These are phyloP conservation scores for Diaporthe sp. DNA, from an alignment of 2,329 filamentous ascomycete genomes.

Conservation along the genomic window DNA sequence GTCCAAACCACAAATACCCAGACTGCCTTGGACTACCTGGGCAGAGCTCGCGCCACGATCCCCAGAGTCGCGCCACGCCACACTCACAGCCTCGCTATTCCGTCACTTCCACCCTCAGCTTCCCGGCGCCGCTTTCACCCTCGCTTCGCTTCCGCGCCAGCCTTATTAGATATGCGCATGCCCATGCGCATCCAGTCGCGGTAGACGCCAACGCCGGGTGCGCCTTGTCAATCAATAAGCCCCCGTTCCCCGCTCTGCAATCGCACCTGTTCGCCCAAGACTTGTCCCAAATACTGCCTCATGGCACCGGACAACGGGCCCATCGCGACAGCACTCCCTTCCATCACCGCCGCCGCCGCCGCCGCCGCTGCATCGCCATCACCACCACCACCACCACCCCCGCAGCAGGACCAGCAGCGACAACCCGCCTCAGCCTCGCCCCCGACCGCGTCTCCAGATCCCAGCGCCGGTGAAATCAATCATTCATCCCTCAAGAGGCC, in stretches of 20 bases:
- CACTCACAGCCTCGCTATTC: conserved; percentile 42
- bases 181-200: conserved; percentile 38
- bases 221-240: conserved; percentile 15
- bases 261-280: conserved; percentile 5
- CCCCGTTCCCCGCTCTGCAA: neutral
- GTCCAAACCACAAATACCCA: conserved; percentile 23
- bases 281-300: conserved; percentile 40
- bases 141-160: conserved; percentile 23
- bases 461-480: conserved; percentile 54
- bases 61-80: conserved; percentile 37
- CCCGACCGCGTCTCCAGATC: conserved; percentile 55
- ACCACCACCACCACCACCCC: conserved; percentile 59
- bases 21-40: conserved; percentile 14
- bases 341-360: conserved; percentile 53
- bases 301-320: conserved; percentile 69
- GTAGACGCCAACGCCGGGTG: conserved; percentile 26
- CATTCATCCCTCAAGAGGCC: conserved; percentile 60
- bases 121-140: conserved; percentile 16
- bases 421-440: conserved; percentile 49
- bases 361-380: conserved; percentile 51
- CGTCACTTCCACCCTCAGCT: conserved; percentile 37
- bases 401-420: conserved; percentile 51
- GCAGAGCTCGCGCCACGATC: conserved; percentile 43
- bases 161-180: conserved; percentile 30
- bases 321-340: conserved; percentile 66